phyloP scores from a whole-genome alignment of 805 yeast species.

The Kluyveromyces wickerhamii region DNA sequence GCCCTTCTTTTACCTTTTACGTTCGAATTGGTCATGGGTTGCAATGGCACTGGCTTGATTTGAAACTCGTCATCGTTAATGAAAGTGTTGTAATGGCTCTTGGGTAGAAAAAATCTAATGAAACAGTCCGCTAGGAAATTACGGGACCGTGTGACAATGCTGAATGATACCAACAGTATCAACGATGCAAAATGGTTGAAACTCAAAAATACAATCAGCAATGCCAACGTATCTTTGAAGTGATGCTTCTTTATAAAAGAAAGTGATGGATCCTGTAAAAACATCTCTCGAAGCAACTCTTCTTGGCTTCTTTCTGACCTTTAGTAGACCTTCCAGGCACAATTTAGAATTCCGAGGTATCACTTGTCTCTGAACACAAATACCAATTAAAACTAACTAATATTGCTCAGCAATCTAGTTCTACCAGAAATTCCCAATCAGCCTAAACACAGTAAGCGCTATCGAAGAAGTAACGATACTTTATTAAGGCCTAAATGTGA shows the following conservation, averaged over 20 bases:
- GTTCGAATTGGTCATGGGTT: too few relatives aligned
- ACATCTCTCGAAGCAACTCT: too few relatives aligned
- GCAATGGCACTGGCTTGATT: conserved; percentile 2
- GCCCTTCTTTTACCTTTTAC: neutral
- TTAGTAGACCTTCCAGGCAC: too few relatives aligned
- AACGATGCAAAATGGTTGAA: conserved; percentile 24
- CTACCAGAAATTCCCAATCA: too few relatives aligned
- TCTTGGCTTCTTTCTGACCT: too few relatives aligned
- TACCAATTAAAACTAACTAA: too few relatives aligned
- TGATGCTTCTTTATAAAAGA: conserved; percentile 21
- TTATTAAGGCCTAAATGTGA: too few relatives aligned
- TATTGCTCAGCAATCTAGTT: too few relatives aligned
- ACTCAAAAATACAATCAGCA: conserved; percentile 26
- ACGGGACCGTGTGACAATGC: conserved; percentile 21
- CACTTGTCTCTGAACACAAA: too few relatives aligned
- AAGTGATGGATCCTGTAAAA: conserved; percentile 13
- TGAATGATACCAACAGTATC: conserved; percentile 19
- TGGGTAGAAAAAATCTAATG: conserved; percentile 22
- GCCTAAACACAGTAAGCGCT: too few relatives aligned
- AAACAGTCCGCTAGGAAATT: conserved; percentile 23
- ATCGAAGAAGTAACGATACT: too few relatives aligned
- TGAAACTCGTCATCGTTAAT: conserved; percentile 3
- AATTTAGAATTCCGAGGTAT: too few relatives aligned
- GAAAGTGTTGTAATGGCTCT: conserved; percentile 16
- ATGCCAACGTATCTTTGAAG: conserved; percentile 27